These are phyloP conservation scores for Ogataea naganishii DNA, from an alignment of 805 yeast genomes.

Conservation along the genomic window DNA sequence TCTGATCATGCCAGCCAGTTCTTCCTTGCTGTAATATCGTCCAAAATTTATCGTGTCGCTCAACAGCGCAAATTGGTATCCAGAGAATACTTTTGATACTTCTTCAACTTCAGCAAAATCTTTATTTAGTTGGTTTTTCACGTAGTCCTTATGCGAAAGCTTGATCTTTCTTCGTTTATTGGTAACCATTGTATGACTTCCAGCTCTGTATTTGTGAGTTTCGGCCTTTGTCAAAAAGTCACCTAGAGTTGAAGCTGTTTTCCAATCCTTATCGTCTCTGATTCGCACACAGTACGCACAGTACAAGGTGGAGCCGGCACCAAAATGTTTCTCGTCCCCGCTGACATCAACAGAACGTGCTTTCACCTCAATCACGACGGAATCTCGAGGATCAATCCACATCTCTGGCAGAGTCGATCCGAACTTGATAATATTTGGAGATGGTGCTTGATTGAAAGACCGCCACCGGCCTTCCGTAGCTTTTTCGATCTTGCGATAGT, in stretches of 20 bases:
- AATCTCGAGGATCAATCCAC: conserved; percentile 76
- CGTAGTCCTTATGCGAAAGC: conserved; percentile 10
- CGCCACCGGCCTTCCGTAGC: conserved; percentile 57
- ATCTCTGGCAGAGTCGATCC: conserved; percentile 55
- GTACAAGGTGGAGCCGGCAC: conserved; percentile 61
- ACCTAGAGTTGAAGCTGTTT: conserved; percentile 42
- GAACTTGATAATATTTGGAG: conserved; percentile 35
- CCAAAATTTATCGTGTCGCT: conserved; percentile 33
- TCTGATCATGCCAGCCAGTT: conserved; percentile 29
- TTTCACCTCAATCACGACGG: conserved; percentile 74
- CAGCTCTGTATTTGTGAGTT: conserved; percentile 12
- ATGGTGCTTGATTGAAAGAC: conserved; percentile 30
- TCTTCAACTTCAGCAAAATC: conserved; percentile 5
- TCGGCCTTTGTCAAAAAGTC: conserved; percentile 32
- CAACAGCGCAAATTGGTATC: conserved; percentile 39
- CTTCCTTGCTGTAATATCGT: conserved; percentile 20
- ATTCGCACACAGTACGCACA: conserved; percentile 66
- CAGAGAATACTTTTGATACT: conserved; percentile 31
- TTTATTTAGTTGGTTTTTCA: conserved; percentile 8
- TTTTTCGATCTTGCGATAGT: conserved; percentile 49
- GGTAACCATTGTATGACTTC: conserved; percentile 14
- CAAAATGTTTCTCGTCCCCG: conserved; percentile 36
- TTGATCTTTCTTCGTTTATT: conserved; percentile 19
- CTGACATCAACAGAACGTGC: conserved; percentile 62
- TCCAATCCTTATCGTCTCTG: conserved; percentile 60